A percentile compares a stretch with the other conserved stretches of the same genome.
Conservation (phyloP, 2,329 filamentous ascomycete species). For the Periconia macrospinosa region DNA sequence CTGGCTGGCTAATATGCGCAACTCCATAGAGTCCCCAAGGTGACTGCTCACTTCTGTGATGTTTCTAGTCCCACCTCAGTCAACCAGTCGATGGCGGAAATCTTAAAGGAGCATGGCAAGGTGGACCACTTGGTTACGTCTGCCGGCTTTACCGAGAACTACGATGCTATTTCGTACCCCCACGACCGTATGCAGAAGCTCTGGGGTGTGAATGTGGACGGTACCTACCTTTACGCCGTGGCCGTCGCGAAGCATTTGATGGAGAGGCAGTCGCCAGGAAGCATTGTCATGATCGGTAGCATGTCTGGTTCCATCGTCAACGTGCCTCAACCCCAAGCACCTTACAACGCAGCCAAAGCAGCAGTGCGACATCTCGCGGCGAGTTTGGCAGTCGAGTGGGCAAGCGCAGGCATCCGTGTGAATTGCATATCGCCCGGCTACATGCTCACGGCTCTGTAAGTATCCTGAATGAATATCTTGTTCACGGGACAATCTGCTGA, state of each 20-base stretch:
- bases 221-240: conserved; percentile 86
- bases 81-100: conserved; percentile 69
- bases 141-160: conserved; percentile 97
- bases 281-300: conserved; percentile 92
- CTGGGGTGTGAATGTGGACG: conserved; percentile 91
- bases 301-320: conserved; percentile 96
- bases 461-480: conserved; percentile 10
- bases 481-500: neutral
- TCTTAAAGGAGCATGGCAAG: conserved; percentile 72
- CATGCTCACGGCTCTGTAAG: conserved; percentile 92
- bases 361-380: conserved; percentile 86
- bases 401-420: conserved; percentile 80
- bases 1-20: conserved; percentile 2
- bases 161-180: conserved; percentile 86
- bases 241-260: conserved; percentile 86
- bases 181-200: conserved; percentile 90
- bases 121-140: conserved; percentile 93
- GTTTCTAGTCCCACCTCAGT: conserved; percentile 82
- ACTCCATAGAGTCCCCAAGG: conserved; percentile 66
- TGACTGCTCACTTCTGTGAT: conserved; percentile 89
- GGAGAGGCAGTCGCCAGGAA: conserved; percentile 75
- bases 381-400: conserved; percentile 93
- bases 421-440: conserved; percentile 96
- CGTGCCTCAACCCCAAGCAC: conserved; percentile 88
- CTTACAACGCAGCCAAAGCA: conserved; percentile 92